phyloP scores from a whole-genome alignment of 306 rosid genomes.

The Lagenaria siceraria region DNA sequence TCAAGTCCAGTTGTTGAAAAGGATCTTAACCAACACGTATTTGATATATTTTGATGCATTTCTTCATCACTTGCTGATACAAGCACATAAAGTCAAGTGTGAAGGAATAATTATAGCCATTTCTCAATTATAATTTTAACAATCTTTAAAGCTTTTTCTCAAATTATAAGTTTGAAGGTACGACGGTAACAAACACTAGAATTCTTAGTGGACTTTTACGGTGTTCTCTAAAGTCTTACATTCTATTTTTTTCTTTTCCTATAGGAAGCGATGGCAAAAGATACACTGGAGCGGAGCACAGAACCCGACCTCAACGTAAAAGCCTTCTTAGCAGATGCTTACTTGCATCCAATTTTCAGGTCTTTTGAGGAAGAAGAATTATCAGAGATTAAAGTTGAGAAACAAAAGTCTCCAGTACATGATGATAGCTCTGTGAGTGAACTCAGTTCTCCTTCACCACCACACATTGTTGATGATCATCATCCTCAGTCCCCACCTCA shows the following conservation, averaged over 20 bases:
- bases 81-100: neutral
- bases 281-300: conserved; percentile 40
- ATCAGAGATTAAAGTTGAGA: conserved; percentile 59
- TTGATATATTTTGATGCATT: too few species aligned
- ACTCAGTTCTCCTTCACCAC: conserved; percentile 46
- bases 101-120: neutral
- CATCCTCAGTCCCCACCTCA: conserved; percentile 32
- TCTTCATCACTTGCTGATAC: too few species aligned
- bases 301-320: conserved; percentile 65
- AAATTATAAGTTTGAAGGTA: neutral
- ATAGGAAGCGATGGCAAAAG: conserved; percentile 93
- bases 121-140: neutral
- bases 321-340: conserved; percentile 74
- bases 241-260: neutral
- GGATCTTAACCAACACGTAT: neutral
- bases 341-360: conserved; percentile 83
- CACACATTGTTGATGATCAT: conserved; percentile 9
- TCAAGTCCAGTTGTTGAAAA: neutral
- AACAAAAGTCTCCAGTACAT: conserved; percentile 30
- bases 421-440: conserved; percentile 32
- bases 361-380: conserved; percentile 65
- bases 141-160: neutral
- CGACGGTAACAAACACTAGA: neutral
- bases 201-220: neutral
- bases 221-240: neutral